phyloP scores from a whole-genome alignment of 2,329 filamentous ascomycete genomes.

The Penicillium hordei region DNA sequence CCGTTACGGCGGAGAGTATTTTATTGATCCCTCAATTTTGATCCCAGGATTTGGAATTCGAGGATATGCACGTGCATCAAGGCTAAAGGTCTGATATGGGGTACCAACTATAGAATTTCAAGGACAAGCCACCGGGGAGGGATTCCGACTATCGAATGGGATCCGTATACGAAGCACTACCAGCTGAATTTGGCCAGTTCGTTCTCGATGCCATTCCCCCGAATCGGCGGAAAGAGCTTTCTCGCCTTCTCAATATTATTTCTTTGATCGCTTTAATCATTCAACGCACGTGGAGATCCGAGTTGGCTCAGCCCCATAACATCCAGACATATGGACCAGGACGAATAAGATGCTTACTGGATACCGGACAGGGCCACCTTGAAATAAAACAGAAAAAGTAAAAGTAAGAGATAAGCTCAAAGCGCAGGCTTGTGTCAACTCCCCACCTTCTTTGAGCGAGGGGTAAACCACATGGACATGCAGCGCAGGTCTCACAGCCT shows the following conservation, averaged over 20 bases:
- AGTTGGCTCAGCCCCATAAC: not conserved
- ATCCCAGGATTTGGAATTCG: not conserved
- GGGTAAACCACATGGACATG: not conserved
- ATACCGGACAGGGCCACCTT: not conserved
- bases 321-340: not conserved
- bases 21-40: conserved; percentile 2
- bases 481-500: not conserved
- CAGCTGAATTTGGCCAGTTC: no score
- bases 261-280: not conserved
- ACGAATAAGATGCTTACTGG: not conserved
- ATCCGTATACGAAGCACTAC: not conserved
- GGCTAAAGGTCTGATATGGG: not conserved
- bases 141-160: not conserved
- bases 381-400: not conserved
- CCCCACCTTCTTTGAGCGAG: not conserved
- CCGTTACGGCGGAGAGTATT: not conserved
- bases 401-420: conserved; percentile 10
- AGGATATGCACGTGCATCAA: not conserved
- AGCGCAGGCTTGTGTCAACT: not conserved
- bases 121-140: not conserved
- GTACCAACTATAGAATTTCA: not conserved
- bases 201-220: not conserved
- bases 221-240: not conserved
- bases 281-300: not conserved
- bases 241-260: not conserved